phyloP scores from a whole-genome alignment of 2,329 filamentous ascomycete species.

The Chrysoporthe cubensis region DNA sequence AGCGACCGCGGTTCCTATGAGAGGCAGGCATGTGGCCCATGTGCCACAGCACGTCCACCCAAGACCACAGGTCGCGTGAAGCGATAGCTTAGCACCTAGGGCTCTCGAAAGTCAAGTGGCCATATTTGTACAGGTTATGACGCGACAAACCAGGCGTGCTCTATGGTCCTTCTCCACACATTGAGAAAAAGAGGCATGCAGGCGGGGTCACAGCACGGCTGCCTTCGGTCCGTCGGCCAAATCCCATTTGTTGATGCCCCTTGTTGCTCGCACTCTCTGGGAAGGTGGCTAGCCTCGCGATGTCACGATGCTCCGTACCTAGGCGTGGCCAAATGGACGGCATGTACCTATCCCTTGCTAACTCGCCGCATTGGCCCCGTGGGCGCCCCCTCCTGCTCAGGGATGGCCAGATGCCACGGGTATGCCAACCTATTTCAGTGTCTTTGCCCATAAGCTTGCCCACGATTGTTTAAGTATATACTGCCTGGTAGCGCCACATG shows the following conservation, averaged over 20 bases:
- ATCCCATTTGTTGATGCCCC: constrained; percentile 13
- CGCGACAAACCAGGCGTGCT: constrained; percentile 11
- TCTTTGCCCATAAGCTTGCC: background rate
- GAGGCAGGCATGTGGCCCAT: constrained; percentile 10
- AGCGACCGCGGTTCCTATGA: constrained; percentile 10
- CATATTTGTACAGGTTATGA: background rate
- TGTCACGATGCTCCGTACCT: constrained; percentile 25
- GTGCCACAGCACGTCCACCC: constrained; percentile 14
- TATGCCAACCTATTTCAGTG: background rate
- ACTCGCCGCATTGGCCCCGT: constrained; percentile 13
- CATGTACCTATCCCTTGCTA: constrained; percentile 18
- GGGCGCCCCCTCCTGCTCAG: constrained; percentile 9
- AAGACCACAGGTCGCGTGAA: constrained; percentile 16
- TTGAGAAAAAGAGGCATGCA: constrained; percentile 11
- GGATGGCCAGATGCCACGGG: constrained; percentile 17
- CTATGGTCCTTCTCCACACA: constrained; percentile 7
- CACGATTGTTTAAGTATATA: constrained; percentile 21
- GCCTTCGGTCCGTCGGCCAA: constrained; percentile 7
- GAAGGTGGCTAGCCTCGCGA: constrained; percentile 21
- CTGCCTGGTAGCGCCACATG: constrained; percentile 14
- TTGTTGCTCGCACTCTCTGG: constrained; percentile 15
- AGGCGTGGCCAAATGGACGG: constrained; percentile 3
- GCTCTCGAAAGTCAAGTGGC: constrained; percentile 21
- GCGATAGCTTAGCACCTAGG: background rate
- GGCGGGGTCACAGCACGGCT: constrained; percentile 10